phyloP scores from a whole-genome alignment of 768 basidiomycete genomes.

The Paxillus involutus region DNA sequence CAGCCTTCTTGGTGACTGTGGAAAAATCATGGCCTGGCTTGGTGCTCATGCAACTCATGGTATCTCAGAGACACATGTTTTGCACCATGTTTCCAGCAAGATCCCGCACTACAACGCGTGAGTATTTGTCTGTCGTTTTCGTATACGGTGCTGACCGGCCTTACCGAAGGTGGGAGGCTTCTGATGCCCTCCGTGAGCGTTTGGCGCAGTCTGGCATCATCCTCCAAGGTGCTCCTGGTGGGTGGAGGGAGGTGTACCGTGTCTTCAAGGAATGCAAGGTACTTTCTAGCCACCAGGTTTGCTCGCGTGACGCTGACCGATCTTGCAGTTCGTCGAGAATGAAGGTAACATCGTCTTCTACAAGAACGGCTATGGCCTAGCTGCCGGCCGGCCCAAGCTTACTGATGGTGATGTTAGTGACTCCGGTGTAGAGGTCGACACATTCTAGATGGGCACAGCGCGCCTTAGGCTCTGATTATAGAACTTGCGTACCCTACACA shows the following conservation, averaged over 20 bases:
- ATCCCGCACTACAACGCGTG: slow-evolving; percentile 95
- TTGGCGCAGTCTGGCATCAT: slow-evolving; percentile 57
- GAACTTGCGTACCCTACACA: background rate
- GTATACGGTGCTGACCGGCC: background rate
- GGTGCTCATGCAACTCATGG: slow-evolving; percentile 86
- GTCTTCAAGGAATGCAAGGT: slow-evolving; percentile 80
- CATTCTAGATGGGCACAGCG: slow-evolving; percentile 22
- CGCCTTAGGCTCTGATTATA: background rate
- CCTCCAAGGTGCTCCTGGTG: slow-evolving; percentile 68
- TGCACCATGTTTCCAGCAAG: slow-evolving; percentile 91
- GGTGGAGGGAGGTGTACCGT: slow-evolving; percentile 80
- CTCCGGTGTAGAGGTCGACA: slow-evolving; percentile 63
- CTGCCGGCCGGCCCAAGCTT: slow-evolving; percentile 66
- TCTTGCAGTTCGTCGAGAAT: slow-evolving; percentile 82
- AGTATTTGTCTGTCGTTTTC: slow-evolving; percentile 13
- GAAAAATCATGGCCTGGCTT: slow-evolving; percentile 79
- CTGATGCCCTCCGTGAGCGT: slow-evolving; percentile 77
- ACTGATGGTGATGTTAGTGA: slow-evolving; percentile 56
- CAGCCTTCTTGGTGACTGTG: slow-evolving; percentile 73
- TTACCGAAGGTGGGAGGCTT: slow-evolving; percentile 78
- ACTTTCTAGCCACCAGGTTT: background rate
- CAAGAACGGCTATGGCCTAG: slow-evolving; percentile 83
- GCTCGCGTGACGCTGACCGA: background rate
- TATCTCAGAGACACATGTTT: slow-evolving; percentile 91
- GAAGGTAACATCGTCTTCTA: slow-evolving; percentile 89